These are phyloP conservation scores for Bertia moriformis DNA, from an alignment of 2,329 filamentous ascomycete species.

Conservation along the genomic window DNA sequence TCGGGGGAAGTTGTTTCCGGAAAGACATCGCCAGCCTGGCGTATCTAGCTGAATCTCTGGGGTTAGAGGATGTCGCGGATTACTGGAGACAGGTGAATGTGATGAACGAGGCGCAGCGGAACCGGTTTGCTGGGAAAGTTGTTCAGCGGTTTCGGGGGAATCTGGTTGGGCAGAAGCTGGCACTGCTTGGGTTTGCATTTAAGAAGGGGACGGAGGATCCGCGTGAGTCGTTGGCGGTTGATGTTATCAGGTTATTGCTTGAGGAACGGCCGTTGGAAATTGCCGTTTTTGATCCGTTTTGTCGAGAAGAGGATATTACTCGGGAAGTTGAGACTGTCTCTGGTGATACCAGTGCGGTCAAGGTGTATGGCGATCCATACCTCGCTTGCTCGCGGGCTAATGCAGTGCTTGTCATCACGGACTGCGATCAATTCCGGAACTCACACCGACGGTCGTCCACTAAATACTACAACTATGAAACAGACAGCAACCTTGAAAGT, in stretches of 20 bases:
- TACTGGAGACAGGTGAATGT: slow-evolving; percentile 43
- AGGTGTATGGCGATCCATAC: slow-evolving; percentile 24
- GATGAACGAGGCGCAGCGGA: slow-evolving; percentile 43
- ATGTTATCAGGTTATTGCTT: slow-evolving; percentile 32
- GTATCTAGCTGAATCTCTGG: slow-evolving; percentile 39
- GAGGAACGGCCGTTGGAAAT: slow-evolving; percentile 32
- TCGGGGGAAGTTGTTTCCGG: slow-evolving; percentile 50
- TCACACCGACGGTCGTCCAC: slow-evolving; percentile 5
- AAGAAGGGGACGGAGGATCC: slow-evolving; percentile 48
- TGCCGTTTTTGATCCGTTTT: slow-evolving; percentile 34
- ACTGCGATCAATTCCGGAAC: slow-evolving; percentile 34
- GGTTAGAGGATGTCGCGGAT: slow-evolving; percentile 38
- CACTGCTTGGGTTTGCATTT: slow-evolving; percentile 44
- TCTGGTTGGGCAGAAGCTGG: slow-evolving; percentile 36
- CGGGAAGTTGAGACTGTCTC: slow-evolving; percentile 13
- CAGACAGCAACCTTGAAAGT: too few species aligned
- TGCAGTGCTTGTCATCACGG: slow-evolving; percentile 33
- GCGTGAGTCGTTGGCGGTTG: slow-evolving; percentile 36
- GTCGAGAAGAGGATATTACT: slow-evolving; percentile 14
- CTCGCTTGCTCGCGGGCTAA: slow-evolving; percentile 26
- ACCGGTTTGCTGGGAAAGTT: slow-evolving; percentile 36
- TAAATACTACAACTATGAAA: slow-evolving; percentile 1
- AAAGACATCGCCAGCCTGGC: slow-evolving; percentile 45
- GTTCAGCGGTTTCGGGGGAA: slow-evolving; percentile 37
- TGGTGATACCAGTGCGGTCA: slow-evolving; percentile 14